Conservation (phyloP, 331 rosid species). For the Malus hybrid region DNA sequence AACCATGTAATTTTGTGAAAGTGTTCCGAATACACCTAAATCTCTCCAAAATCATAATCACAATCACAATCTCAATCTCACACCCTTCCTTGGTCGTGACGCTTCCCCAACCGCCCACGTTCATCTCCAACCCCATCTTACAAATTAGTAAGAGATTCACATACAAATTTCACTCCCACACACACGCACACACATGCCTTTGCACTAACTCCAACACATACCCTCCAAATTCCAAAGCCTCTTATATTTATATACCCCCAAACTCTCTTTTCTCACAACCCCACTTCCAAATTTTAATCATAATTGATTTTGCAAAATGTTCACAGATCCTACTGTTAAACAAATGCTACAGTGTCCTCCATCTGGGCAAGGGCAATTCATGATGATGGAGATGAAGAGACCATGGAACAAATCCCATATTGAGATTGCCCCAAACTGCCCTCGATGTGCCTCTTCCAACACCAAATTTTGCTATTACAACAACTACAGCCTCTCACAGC, state of each 20-base stretch:
- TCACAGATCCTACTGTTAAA: neutral
- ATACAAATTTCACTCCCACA: conserved; percentile 11
- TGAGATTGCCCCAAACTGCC: conserved; percentile 72
- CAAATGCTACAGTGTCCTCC: conserved; percentile 22
- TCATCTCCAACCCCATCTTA: conserved; percentile 14
- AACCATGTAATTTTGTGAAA: too few species aligned
- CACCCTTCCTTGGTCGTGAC: conserved; percentile 50
- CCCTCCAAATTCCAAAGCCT: neutral
- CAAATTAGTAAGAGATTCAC: neutral
- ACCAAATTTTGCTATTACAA: conserved; percentile 97
- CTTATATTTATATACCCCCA: neutral
- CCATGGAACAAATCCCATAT: conserved; percentile 44
- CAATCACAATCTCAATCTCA: conserved; percentile 14
- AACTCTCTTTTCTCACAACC: neutral
- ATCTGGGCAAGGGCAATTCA: conserved; percentile 7
- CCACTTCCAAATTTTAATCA: neutral
- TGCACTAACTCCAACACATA: conserved; percentile 1
- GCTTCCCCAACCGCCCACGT: conserved; percentile 88
- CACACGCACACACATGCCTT: neutral
- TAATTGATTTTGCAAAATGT: neutral
- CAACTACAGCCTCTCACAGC: conserved; percentile 95
- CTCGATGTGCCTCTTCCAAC: conserved; percentile 83
- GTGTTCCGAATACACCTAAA: too few species aligned
- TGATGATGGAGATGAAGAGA: conserved; percentile 1
- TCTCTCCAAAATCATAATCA: neutral